Percentiles rank a stretch among this genome's conserved stretches.
Evolutionary conservation across 2,329 filamentous ascomycete genomes (phyloP).

Genomic region (Paramyrothecium roridum): DNA sequence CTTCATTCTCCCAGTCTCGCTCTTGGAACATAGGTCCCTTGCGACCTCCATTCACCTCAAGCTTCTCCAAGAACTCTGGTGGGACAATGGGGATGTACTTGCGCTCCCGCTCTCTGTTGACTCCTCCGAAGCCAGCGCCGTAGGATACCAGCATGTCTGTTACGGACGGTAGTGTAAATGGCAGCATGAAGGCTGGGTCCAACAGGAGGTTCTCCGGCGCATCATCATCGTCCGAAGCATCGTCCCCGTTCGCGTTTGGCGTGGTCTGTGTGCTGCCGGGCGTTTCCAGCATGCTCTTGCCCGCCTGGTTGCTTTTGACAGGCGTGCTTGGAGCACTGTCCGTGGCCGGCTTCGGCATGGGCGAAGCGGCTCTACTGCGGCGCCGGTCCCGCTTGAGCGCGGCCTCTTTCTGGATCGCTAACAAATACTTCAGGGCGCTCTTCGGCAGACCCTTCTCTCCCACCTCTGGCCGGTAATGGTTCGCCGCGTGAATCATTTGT

Average conservation of each 20-base stretch:
- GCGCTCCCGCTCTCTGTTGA: constrained; percentile 85
- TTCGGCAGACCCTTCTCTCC: constrained; percentile 91
- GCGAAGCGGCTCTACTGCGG: constrained; percentile 44
- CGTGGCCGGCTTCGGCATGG: constrained; percentile 27
- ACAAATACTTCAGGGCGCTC: constrained; percentile 81
- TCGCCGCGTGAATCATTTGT: constrained; percentile 87
- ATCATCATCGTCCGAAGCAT: constrained; percentile 58
- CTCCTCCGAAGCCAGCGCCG: constrained; percentile 88
- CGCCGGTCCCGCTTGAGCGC: constrained; percentile 55
- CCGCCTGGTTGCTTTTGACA: constrained; percentile 30
- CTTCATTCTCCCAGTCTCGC: constrained; percentile 66
- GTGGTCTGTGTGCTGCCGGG: constrained; percentile 39
- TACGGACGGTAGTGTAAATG: constrained; percentile 91
- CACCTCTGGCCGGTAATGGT: constrained; percentile 91
- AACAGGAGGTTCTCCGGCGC: constrained; percentile 73
- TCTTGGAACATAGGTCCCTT: constrained; percentile 58
- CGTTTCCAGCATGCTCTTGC: constrained; percentile 41
- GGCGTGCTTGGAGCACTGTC: constrained; percentile 44
- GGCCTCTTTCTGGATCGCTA: constrained; percentile 74
- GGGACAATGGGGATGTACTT: constrained; percentile 97
- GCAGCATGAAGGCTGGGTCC: constrained; percentile 87
- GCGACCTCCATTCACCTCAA: constrained; percentile 61
- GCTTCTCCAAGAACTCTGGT: constrained; percentile 84
- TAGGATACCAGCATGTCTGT: constrained; percentile 97
- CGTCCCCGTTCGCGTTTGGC: constrained; percentile 26